Evolutionary conservation across 2,329 filamentous ascomycete species (phyloP), one percentile per base, ranked within the genome.

Genomic region (Dactylellina cionopaga): DNA sequence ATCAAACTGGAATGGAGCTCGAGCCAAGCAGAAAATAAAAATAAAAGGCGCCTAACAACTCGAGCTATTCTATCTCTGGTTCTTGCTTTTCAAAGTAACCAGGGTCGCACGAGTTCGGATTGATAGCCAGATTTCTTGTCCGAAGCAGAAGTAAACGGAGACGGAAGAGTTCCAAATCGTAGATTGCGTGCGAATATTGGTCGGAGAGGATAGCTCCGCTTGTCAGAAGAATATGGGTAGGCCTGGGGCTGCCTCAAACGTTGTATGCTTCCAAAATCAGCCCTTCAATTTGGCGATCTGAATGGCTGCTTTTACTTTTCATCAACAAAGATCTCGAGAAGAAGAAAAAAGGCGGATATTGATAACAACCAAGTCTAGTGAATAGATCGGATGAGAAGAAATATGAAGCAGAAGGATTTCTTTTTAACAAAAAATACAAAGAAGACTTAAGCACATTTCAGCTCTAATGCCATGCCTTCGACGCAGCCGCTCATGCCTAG

Each of bases 231-330:
- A 44, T 29, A 10, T 35, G 41, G 22, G 19, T 60, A 60, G 39
- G 41, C 41, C 46, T 43, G 39, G 41, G 31, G 41, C 33, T 66
- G 62, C 62, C 62, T 66, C 62, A 66, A 58, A 66, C 62, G 41
- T 37, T 43, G 51, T 33, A 56, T 66, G 62, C 62, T 66, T 66
- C 62, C 62, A 58, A 47, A 66, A 58, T 43, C 35, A 66, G 62
- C 31, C 43, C 51, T 58, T 35, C 51, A 39, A 58, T 66, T n/a
- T 66, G 51, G 37, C 15, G 62, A 66, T 66, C 51, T n/a, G 27
- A 25, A n/a, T 22, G 41, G 41, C 25, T n/a, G 15, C 29, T 63
- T 15, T 60, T 60, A 24, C 52, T 49, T 51, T 27, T 37, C 49
- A 31, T 22, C 31, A 19, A 24, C 29, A 35, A 29, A n/a, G 49